Evolutionary conservation across 2,329 filamentous ascomycete genomes (phyloP), one percentile per base, ranked within the genome.

Genomic region (Apiospora kogelbergensis): DNA sequence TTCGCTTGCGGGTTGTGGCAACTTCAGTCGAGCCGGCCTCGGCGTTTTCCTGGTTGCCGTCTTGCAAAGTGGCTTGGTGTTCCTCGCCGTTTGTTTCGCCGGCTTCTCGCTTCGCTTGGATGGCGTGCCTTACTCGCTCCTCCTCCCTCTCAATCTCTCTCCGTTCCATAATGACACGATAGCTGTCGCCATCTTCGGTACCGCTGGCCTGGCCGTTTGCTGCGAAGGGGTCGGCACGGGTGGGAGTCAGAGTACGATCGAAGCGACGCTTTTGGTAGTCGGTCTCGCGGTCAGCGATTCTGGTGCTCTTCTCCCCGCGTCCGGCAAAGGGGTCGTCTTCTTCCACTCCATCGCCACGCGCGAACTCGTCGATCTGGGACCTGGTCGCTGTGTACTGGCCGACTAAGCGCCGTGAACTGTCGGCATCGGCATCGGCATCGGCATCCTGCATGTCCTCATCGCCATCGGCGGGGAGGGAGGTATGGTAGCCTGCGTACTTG

Each of bases 191-290:
- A 73, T 94, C 91, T 68, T 89, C 88, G 37, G 87, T 84, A 30
- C 87, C 88, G 69, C 89, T 90, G 64, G 87, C 89, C 78, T 93
- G 88, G 71, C 89, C 84, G 77, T 95, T 93, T 72, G 91, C 89
- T 33, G 93, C 92, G 77, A 97, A 97, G 0, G 94, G 91, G 78
- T 97, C 94, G 71, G 91, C 93, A 76, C 94, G 90, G 10, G 93
- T 94, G 5, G 95, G 94, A 26, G 94, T 96, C 72, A 98, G 85
- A 67, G 89, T 90, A 71, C 96, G 94, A 79, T 97, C 91, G 80
- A 97, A 97, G 70, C 95, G 90, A 73, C 95, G 93, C 83, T 97
- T 97, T 82, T 99, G 97, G 79, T 99, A 99, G 78, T 98, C 95
- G 72, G 94, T 97, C 84, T 98, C 95, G 76, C 96, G 92, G 78